phyloP scores from a whole-genome alignment of 345 rosid species.

The Eucalyptus virginea region DNA sequence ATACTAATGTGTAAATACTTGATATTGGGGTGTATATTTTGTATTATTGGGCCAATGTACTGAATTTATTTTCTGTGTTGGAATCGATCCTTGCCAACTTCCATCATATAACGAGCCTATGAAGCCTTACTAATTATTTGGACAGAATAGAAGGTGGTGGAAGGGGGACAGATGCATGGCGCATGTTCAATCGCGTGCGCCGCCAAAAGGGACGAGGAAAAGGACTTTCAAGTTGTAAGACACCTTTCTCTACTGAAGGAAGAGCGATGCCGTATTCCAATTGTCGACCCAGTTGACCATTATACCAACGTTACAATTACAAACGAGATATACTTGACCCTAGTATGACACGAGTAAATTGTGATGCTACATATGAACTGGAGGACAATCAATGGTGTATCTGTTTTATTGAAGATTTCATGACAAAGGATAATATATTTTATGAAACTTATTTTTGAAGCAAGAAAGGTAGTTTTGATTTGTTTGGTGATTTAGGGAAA shows the following conservation, averaged over 20 bases:
- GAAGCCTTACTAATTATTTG: not conserved
- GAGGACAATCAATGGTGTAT: not conserved
- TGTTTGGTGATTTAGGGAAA: not conserved
- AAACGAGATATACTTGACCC: not conserved
- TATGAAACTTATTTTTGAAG: no score
- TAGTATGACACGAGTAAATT: not conserved
- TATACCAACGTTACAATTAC: not conserved
- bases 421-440: not conserved
- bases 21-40: not conserved
- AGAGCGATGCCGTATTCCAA: not conserved
- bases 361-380: not conserved
- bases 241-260: not conserved
- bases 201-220: not conserved
- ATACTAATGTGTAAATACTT: not conserved
- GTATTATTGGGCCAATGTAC: not conserved
- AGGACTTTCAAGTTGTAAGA: not conserved
- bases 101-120: not conserved
- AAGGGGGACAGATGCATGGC: not conserved
- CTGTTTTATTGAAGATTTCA: not conserved
- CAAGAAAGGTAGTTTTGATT: no score
- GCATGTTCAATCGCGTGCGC: accelerated
- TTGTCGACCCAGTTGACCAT: not conserved
- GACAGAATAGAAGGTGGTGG: not conserved
- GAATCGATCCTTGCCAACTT: not conserved
- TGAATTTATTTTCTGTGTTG: not conserved